A percentile compares a stretch with the other conserved stretches of the same genome.
Evolutionary conservation across 192 early-diverging fungal genomes (phyloP).

Genomic region (Obelidium mucronatum): DNA sequence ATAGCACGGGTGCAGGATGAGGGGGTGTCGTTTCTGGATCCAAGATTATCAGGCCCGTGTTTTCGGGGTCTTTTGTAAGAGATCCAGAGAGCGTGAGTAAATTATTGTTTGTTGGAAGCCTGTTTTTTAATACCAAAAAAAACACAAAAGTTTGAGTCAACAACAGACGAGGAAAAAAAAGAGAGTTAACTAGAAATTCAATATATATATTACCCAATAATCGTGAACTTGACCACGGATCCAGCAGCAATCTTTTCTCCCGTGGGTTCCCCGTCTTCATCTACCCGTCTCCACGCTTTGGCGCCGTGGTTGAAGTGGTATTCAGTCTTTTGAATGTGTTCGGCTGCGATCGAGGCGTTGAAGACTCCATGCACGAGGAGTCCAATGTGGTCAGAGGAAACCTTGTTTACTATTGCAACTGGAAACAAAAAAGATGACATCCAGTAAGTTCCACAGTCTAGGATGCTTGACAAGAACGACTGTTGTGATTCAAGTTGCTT

Average conservation of each 20-base stretch:
- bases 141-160: not conserved
- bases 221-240: slow-evolving; percentile 74
- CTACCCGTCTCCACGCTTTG: slow-evolving; percentile 34
- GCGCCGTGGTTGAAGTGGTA: slow-evolving; percentile 71
- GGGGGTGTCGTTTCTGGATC: slow-evolving; percentile 30
- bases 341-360: slow-evolving; percentile 92
- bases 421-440: slow-evolving; percentile 17
- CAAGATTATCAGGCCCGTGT: slow-evolving; percentile 45
- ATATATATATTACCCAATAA: slow-evolving; percentile 65
- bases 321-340: slow-evolving; percentile 75
- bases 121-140: slow-evolving; percentile 29
- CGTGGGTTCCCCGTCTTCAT: slow-evolving; percentile 32
- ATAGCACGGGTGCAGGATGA: slow-evolving; percentile 18
- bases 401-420: slow-evolving; percentile 89
- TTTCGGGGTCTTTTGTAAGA: slow-evolving; percentile 48
- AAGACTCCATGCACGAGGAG: slow-evolving; percentile 92
- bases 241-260: slow-evolving; percentile 62
- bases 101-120: slow-evolving; percentile 81
- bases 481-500: too few relatives aligned
- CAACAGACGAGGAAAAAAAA: slow-evolving; percentile 3
- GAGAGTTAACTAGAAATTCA: not conserved
- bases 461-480: too few relatives aligned
- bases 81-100: slow-evolving; percentile 85
- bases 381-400: slow-evolving; percentile 94
- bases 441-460: not conserved